These are phyloP conservation scores for Yarrowia yakushimensis DNA, from an alignment of 805 yeast genomes.

Conservation along the genomic window DNA sequence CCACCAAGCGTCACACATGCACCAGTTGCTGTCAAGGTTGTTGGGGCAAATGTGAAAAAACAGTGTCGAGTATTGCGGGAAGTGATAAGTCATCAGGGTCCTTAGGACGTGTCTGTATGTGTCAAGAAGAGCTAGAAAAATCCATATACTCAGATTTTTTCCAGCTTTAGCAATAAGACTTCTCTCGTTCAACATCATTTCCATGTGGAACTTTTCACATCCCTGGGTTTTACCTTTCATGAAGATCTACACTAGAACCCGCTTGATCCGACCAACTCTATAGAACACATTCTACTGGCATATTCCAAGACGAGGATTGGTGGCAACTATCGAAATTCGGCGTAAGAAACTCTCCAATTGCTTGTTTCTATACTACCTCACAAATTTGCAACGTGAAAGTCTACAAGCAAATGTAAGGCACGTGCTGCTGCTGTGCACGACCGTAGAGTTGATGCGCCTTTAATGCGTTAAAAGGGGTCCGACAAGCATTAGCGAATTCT, in stretches of 20 bases:
- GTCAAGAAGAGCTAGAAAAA: no score
- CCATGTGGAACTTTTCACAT: no score
- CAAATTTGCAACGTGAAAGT: slow-evolving; percentile 1
- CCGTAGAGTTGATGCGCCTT: neutral
- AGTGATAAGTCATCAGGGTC: neutral
- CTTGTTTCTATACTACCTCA: neutral
- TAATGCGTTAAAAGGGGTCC: neutral
- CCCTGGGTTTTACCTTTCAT: neutral
- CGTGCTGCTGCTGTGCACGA: neutral
- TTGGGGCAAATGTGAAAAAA: slow-evolving; percentile 17
- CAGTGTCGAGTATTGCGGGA: neutral
- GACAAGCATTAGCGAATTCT: neutral
- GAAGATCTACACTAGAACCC: neutral
- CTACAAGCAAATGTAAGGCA: neutral
- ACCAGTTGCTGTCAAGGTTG: neutral
- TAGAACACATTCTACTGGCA: neutral
- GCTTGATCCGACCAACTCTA: neutral
- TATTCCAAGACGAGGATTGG: neutral
- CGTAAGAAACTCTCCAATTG: neutral
- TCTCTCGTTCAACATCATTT: neutral
- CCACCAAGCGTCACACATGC: neutral
- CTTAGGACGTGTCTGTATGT: no score
- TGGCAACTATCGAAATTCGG: neutral
- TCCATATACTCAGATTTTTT: no score
- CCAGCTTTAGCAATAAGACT: no score